Conservation (phyloP, 306 rosid genomes). For the Prunus mongolica region DNA sequence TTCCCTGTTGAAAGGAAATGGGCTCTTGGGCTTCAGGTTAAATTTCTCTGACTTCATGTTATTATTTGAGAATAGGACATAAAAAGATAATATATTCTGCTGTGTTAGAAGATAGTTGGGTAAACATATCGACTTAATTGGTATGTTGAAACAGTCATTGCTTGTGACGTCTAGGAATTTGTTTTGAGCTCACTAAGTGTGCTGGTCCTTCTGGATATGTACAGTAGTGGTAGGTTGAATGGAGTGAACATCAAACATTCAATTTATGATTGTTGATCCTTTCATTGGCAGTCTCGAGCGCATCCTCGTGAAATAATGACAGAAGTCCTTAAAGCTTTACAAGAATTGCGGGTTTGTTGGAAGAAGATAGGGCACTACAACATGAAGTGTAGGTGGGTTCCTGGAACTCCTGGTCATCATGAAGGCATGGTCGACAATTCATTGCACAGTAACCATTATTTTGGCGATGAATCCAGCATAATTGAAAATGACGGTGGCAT, state of each 20-base stretch:
- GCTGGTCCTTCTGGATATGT: neutral
- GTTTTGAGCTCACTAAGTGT: neutral
- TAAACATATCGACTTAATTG: constrained; percentile 12
- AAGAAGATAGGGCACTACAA: constrained; percentile 95
- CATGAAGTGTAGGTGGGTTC: constrained; percentile 89
- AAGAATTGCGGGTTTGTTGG: constrained; percentile 84
- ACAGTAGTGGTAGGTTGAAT: neutral
- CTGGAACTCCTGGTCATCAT: constrained; percentile 43
- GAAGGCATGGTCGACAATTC: constrained; percentile 66
- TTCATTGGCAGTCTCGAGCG: constrained; percentile 65
- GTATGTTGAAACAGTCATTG: neutral
- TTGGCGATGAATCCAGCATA: constrained; percentile 52
- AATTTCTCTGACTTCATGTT: constrained; percentile 2
- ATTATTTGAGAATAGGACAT: constrained; percentile 1
- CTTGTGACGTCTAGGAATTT: neutral
- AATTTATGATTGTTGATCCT: constrained; percentile 24
- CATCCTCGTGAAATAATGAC: constrained; percentile 95
- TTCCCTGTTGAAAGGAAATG: constrained; percentile 82
- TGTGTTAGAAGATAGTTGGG: neutral
- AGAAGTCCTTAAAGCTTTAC: constrained; percentile 89
- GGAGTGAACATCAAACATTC: neutral
- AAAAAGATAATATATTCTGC: neutral
- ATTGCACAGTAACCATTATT: constrained; percentile 47
- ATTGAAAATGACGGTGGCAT: constrained; percentile 52
- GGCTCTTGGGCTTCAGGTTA: constrained; percentile 99